Conservation (phyloP, 208 protist genomes). For the Pavlovales sp. region DNA sequence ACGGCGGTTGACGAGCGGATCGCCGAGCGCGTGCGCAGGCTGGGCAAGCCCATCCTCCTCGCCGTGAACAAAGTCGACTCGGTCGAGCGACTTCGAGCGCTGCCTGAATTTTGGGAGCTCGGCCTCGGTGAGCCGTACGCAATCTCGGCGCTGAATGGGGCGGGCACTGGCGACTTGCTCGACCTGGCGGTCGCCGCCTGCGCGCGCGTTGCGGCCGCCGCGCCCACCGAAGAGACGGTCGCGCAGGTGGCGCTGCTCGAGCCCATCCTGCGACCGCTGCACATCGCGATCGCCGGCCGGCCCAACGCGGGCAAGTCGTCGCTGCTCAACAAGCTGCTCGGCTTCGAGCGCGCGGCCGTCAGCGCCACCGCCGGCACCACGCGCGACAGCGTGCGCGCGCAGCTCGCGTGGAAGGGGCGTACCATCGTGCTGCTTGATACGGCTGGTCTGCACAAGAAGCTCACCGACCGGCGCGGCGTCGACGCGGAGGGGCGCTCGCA, state of each 20-base stretch:
- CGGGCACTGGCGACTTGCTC: not conserved
- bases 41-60: not conserved
- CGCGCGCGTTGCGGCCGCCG: not conserved
- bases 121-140: constrained; percentile 3
- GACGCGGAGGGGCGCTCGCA: not conserved
- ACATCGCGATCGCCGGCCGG: constrained; percentile 13
- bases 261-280: not conserved
- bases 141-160: not conserved
- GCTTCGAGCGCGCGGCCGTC: not conserved
- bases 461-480: not conserved
- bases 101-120: not conserved
- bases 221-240: not conserved
- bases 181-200: not conserved
- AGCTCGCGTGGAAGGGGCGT: not conserved
- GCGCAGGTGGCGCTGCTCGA: not conserved
- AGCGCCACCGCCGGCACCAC: not conserved
- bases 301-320: constrained; percentile 35
- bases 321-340: constrained; percentile 4
- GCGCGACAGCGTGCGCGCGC: not conserved
- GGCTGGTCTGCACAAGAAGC: not conserved
- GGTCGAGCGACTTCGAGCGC: too few relatives aligned
- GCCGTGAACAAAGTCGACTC: not conserved
- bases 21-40: not conserved
- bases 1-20: not conserved
- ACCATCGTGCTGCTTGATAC: constrained; percentile 1